Conservation (phyloP, 176 grass and related monocot genomes). For the Bolboschoenus planiculmis region DNA sequence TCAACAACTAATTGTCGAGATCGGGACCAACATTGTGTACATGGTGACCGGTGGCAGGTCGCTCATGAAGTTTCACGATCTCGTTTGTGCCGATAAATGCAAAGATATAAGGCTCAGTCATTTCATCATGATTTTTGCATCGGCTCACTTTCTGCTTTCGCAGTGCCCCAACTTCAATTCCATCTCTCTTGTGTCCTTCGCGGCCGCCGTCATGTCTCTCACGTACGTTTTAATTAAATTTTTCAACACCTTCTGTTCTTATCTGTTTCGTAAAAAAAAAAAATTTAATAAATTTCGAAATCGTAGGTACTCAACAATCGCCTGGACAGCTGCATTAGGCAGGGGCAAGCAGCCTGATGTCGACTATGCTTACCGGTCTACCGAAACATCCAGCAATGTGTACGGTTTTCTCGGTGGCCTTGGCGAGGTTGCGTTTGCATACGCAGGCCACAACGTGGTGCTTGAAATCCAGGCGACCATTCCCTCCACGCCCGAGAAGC, state of each 20-base stretch:
- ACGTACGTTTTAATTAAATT: constrained; percentile 16
- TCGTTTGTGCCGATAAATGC: not conserved
- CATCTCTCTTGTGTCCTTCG: constrained; percentile 42
- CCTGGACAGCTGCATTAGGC: constrained; percentile 33
- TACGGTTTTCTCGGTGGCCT: constrained; percentile 46
- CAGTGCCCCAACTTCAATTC: constrained; percentile 64
- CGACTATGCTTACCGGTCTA: constrained; percentile 33
- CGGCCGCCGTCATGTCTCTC: constrained; percentile 64
- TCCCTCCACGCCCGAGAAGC: constrained; percentile 46
- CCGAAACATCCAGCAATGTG: not conserved
- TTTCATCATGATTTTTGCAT: constrained; percentile 52
- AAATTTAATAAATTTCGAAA: no score
- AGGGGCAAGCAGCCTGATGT: constrained; percentile 25
- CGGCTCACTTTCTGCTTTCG: constrained; percentile 37
- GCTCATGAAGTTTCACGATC: constrained; percentile 41
- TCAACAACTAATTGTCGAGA: constrained; percentile 59
- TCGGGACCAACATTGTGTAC: constrained; percentile 54
- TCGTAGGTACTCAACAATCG: constrained; percentile 56
- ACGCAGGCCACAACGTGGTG: constrained; percentile 74
- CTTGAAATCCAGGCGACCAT: constrained; percentile 89
- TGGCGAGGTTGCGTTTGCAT: constrained; percentile 49
- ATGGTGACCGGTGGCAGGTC: constrained; percentile 73
- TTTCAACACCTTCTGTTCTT: not conserved
- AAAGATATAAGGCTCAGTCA: constrained; percentile 16
- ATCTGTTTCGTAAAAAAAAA: not conserved